Base-by-base conservation (phyloP, 2,329 filamentous ascomycete genomes). In the Sarocladium kiliense region DNA sequence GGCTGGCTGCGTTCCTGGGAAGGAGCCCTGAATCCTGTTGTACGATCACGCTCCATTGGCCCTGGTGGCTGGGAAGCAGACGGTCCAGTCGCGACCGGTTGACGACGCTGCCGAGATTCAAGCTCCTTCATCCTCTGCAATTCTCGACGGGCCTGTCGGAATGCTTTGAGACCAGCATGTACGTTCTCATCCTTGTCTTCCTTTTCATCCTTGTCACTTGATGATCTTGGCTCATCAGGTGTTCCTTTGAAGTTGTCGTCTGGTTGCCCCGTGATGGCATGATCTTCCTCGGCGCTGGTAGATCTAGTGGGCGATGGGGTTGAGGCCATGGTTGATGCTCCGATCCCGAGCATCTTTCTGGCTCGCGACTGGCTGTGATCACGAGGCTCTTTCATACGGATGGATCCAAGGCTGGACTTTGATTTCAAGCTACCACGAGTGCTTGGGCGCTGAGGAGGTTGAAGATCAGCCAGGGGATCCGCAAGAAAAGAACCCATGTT, bases 351-450 rank as follows among this genome's bases (percentile, higher is more conserved):
- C 66, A 85, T 79, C 68, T 84, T 87, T 66, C 80, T 78, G 0
- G 79, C 73, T 64, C 85, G 88, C 2, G 76, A 68, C 57, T 72
- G 77, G 9, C 69, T 70, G 6, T 64, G 62, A 1, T 73, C 76
- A 18, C 56, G 63, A 55, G 65, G 68, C 23, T 74, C 68, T 25
- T 67, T 66, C 11, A 81, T 77, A 18, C 71, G 68, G 25, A 91
- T 71, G 2, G 87, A 88, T 14, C 86, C 84, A 19, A 80, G 77
- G 65, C 88, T 91, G 3, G 84, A 79, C 69, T 88, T 89, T 21
- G 79, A 70, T 58, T 82, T 81, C 54, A 91, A 71, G 55, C 89
- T 81, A 21, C 80, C 84, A 23, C 89, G 71, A 1, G 84, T 79
- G 61, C 83, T 84, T 3, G 80, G 71, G 51, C 74, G 71, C n/a